Conservation (phyloP, 2,329 filamentous ascomycete species). For the Penicillium sp. region DNA sequence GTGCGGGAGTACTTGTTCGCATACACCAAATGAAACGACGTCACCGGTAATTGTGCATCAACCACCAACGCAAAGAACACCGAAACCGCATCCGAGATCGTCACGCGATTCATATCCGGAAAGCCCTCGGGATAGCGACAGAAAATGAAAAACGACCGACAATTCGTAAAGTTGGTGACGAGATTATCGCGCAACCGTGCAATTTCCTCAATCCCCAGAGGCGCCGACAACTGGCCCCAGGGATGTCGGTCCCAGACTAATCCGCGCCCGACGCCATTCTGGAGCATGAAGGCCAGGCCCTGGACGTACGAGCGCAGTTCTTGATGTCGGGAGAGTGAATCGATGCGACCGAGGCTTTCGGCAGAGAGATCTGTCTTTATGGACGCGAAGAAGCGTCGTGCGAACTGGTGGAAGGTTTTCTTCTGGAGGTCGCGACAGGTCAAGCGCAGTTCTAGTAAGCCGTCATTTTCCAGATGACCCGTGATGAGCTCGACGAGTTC, state of each 20-base stretch:
- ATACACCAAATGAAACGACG: slow-evolving; percentile 27
- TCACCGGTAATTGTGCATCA: slow-evolving; percentile 20
- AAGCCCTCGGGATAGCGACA: slow-evolving; percentile 30
- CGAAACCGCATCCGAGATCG: slow-evolving; percentile 25
- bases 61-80: slow-evolving; percentile 28
- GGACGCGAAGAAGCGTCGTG: slow-evolving; percentile 23
- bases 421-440: slow-evolving; percentile 22
- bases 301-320: slow-evolving; percentile 21
- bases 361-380: slow-evolving; percentile 26
- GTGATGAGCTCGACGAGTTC: slow-evolving; percentile 26
- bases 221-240: slow-evolving; percentile 26
- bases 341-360: slow-evolving; percentile 23
- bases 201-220: slow-evolving; percentile 23
- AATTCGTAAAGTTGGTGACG: slow-evolving; percentile 19
- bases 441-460: slow-evolving; percentile 22
- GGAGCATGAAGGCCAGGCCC: slow-evolving; percentile 25
- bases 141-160: slow-evolving; percentile 29
- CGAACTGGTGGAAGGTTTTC: slow-evolving; percentile 29
- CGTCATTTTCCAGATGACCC: slow-evolving; percentile 7
- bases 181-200: slow-evolving; percentile 23
- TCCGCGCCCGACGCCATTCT: slow-evolving; percentile 24
- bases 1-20: slow-evolving; percentile 25
- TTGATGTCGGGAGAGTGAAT: slow-evolving; percentile 18
- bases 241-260: slow-evolving; percentile 25
- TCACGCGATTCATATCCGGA: slow-evolving; percentile 26